Conservation (phyloP, 495 filamentous ascomycete genomes). For the Platismatia glauca region DNA sequence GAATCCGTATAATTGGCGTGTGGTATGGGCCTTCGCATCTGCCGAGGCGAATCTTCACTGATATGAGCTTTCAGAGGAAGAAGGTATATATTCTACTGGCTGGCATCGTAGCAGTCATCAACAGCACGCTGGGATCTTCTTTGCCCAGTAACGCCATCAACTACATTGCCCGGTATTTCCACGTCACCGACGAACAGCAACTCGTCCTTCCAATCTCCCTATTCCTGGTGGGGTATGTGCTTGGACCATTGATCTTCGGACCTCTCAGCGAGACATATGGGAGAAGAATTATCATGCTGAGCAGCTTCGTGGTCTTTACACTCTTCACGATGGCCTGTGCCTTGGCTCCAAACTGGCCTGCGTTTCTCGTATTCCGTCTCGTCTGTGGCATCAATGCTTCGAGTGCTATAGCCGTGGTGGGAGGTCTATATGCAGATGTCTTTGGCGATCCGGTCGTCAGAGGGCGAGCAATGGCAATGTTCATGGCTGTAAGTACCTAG, state of each 20-base stretch:
- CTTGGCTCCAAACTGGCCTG: slow-evolving; percentile 56
- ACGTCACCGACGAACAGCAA: slow-evolving; percentile 45
- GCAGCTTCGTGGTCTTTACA: slow-evolving; percentile 54
- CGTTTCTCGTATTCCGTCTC: slow-evolving; percentile 59
- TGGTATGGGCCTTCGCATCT: slow-evolving; percentile 21
- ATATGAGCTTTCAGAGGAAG: slow-evolving; percentile 30
- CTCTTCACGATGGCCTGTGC: slow-evolving; percentile 62
- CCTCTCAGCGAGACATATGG: slow-evolving; percentile 66
- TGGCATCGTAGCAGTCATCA: slow-evolving; percentile 57
- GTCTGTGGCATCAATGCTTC: slow-evolving; percentile 56
- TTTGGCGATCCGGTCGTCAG: slow-evolving; percentile 49
- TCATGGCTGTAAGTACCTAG: slow-evolving; percentile 59
- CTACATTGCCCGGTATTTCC: slow-evolving; percentile 49
- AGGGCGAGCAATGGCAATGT: slow-evolving; percentile 62
- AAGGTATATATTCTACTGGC: slow-evolving; percentile 49
- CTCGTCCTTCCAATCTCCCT: slow-evolving; percentile 68
- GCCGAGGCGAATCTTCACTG: not conserved
- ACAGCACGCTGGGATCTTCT: slow-evolving; percentile 63
- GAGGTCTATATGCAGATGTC: slow-evolving; percentile 68
- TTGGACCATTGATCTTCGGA: slow-evolving; percentile 58
- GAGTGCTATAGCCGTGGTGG: slow-evolving; percentile 59
- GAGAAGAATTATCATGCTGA: slow-evolving; percentile 51
- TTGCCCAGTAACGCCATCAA: slow-evolving; percentile 55
- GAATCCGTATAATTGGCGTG: slow-evolving; percentile 50
- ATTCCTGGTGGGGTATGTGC: slow-evolving; percentile 61